Base-by-base conservation (phyloP, 2,329 filamentous ascomycete species). In the Calonectria multiphialidica region DNA sequence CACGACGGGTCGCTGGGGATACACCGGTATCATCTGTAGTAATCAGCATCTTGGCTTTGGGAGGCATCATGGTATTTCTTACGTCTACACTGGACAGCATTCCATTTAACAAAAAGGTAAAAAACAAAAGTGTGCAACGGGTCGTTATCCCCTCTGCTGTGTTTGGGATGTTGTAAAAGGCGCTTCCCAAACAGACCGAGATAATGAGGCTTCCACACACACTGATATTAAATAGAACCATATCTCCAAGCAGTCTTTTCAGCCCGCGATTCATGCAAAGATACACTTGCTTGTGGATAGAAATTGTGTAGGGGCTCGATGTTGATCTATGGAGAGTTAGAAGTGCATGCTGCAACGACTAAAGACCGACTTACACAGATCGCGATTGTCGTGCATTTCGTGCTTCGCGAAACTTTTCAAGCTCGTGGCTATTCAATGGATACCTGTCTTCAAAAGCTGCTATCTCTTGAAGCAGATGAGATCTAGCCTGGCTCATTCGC, bases 51-150 rank as follows among this genome's bases (percentile, higher is more conserved):
- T 5, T 28, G 21, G 8, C 8, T 13, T 30, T 30, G 8, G 28
- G 5, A 30, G 28, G 28, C 28, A 30, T 30, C 28, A 30, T 30
- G 28, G 5, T 30, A 8, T 5, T 8, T 30, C 28, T 5, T 30
- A 30, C 28, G 8, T 30, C 28, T 30, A 30, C 5, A 30, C 5
- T 8, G 28, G 5, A 30, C 28, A 30, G 5, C 4, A 90, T 82
- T 3, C 87, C 88, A 73, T 89, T 90, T 64, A 89, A 84, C 15
- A 90, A 75, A 42, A 89, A 81, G 7, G 86, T 86, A 66, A 90
- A 84, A 80, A 90, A 90, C 0, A 90, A 76, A 8, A 87, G 80
- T 2, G 84, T 82, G 15, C 86, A 87, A 21, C 85, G 84, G 3
- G 84, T 80, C 66, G 84, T 85, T 72, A 89, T 88, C 5, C 82